Base-by-base conservation (phyloP, 2,329 filamentous ascomycete genomes). In the Diaporthe aspalathi region DNA sequence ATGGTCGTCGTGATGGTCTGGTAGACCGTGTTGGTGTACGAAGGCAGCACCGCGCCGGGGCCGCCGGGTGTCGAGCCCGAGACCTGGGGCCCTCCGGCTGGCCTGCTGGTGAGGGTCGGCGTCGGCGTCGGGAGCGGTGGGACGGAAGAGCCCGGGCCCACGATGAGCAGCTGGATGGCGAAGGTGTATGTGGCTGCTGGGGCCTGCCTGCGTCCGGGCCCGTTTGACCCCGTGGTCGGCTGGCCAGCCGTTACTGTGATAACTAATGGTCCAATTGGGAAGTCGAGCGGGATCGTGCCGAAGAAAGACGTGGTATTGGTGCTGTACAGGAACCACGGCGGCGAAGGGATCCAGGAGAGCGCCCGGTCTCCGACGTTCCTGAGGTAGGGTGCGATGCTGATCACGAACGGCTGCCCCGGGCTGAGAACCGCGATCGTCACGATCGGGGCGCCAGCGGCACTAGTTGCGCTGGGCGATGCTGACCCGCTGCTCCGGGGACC, bases 1-100 rank as follows among this genome's bases (percentile, higher is more conserved):
- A 38, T 65, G 49, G 43, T 56, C 14, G 56, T 57, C n/a, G 67
- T 72, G 6, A 65, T n/a, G 8, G 57, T 69, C 43, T 62, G 20
- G 67, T 70, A 72, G 67, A 72, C 49, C 6, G 70, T 72, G 32
- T 56, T 56, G 40, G 67, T 72, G 40, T 70, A 70, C 22, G 67
- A 66, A 7, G 57, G 62, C 27, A 60, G 40, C 35, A 43, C 45
- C n/a, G n/a, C 52, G 38, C 40, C 27, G 40, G 66, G 29, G 2
- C 6, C 38, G 3, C n/a, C n/a, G n/a, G n/a, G n/a, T n/a, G n/a
- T n/a, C n/a, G 22, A 16, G 1, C 14, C 17, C n/a, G 22, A 12
- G 7, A 38, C 9, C 35, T 2, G 2, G 6, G 35, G 5, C 6
- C 35, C 11, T 38, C 50, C 52, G 12, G 27, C n/a, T 27, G 38